Evolutionary conservation across 352 stramenopile genomes (phyloP), one percentile per base, ranked within the genome.

Genomic region (Thalassiosira ordinaria): DNA sequence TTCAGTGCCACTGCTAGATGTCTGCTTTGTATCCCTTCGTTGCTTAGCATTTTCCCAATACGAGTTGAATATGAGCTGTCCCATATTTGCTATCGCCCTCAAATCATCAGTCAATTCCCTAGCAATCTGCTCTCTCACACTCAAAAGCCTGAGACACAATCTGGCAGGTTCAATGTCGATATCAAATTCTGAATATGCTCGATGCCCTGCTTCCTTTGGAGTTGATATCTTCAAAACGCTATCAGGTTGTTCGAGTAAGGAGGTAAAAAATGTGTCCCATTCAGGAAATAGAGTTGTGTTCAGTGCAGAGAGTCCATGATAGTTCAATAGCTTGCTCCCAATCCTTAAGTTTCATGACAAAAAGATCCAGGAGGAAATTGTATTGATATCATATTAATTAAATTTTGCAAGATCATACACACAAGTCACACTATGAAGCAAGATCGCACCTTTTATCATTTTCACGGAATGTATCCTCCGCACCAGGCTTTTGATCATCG

Each of bases 61-160:
- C 6, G 70, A 78, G 41, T 84, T 39, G 26, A 92, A 80, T 26
- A 85, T 88, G n/a, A 74, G 33, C 52, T 70, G 60, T 35, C 80
- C 82, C 80, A 90, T 92, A 18, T 87, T 83, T 16, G 83, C 68
- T 67, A 92, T 83, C 3, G 70, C 72, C 29, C 88, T 74, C 22
- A 92, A 49, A 78, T 92, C 87, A 8, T 53, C 66, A 2, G 49
- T 60, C 56, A 84, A 87, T 77, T 92, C 87, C 39, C 47, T 64
- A 0, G 85, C 83, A 74, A 92, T 90, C 60, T 92, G 85, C 52
- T 92, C 82, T 52, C 87, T 35, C 2, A 92, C 87, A 41, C 63
- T 80, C 35, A 92, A 68, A 24, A 92, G 78, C 20, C 87, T 59
- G 55, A 63, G 78, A 56, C 82, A 89, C 2, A 92, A 47, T 14